Evolutionary conservation across 129 eudicot species (phyloP), one percentile per base, ranked within the genome.

Genomic region (Lactuca saligna): DNA sequence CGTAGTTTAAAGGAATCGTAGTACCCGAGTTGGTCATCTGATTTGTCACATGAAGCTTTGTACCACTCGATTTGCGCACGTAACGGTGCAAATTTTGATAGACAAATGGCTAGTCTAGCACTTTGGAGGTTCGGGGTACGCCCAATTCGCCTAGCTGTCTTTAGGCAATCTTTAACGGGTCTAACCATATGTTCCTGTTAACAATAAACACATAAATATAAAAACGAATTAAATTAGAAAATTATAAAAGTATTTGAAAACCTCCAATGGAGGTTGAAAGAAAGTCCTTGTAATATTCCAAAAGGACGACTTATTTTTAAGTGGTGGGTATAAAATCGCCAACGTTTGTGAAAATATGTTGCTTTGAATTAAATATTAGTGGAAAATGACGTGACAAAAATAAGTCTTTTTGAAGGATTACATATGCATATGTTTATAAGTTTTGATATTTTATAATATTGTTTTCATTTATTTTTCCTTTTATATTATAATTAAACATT

Each of bases 31-130:
- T 84, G 92, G 63, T 82, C 84, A 34, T 81, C 86, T 2, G 98
- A 92, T 44, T 67, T 75, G 20, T 92, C 98, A 33, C 98, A 93
- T 6, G 39, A 68, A 25, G 75, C 79, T 79, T 93, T 86, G 80
- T 93, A 93, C 97, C 95, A 89, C 85, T 89, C 95, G 56, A 89
- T 79, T 61, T 93, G 95, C 10, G 95, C 95, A 57, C 95, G 69
- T 8, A 82, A 76, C 25, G 96, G 96, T 3, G 78, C 86, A 60
- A 89, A 77, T 66, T 78, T 89, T 15, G 96, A 78, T 54, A 93
- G 79, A 57, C 53, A 65, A 8, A 84, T 81, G 3, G 98, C 95
- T 38, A 93, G 87, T 17, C 61, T 74, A 3, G 98, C 96, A 8
- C 86, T 87, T 68, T 86, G 87, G 38, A 87, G 84, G 81, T 84